A percentile compares a stretch with the other conserved stretches of the same genome.
Conservation (phyloP, 257 asterid genomes). For the Penstemon eatonii region DNA sequence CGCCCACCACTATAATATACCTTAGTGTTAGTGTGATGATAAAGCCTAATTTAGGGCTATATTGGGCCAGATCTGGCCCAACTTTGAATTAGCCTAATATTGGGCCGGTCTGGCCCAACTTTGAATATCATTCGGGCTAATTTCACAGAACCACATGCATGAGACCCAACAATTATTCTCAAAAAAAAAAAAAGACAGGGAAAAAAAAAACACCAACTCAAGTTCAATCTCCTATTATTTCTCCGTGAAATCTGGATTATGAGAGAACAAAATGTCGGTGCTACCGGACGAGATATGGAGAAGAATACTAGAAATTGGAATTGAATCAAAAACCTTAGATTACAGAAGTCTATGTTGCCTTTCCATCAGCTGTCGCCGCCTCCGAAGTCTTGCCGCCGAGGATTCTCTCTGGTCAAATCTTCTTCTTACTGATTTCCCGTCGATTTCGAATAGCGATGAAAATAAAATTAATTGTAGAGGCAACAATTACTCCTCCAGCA, state of each 20-base stretch:
- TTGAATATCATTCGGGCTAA: too few relatives aligned
- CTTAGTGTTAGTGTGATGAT: too few relatives aligned
- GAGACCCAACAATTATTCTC: too few relatives aligned
- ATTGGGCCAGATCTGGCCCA: too few relatives aligned
- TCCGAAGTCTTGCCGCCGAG: conserved; percentile 55
- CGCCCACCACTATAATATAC: too few relatives aligned
- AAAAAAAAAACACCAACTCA: background rate
- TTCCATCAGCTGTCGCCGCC: conserved; percentile 61
- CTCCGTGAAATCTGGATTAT: too few relatives aligned
- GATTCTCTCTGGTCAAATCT: conserved; percentile 65
- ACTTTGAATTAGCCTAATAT: too few relatives aligned
- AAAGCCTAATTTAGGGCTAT: too few relatives aligned
- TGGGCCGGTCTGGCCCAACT: too few relatives aligned
- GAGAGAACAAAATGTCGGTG: conserved; percentile 34
- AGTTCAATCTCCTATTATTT: too few relatives aligned
- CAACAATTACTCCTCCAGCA: conserved; percentile 32
- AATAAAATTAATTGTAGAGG: background rate
- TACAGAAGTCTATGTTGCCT: conserved; percentile 60
- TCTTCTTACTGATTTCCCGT: conserved; percentile 57
- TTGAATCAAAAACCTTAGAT: conserved; percentile 39
- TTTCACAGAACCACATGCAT: too few relatives aligned
- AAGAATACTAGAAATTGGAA: conserved; percentile 65
- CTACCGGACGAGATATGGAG: conserved; percentile 85
- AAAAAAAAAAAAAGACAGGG: too few relatives aligned
- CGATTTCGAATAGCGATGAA: conserved; percentile 9